Evolutionary conservation across 305 asterid genomes (phyloP).

Genomic region (Striga hermonthica): DNA sequence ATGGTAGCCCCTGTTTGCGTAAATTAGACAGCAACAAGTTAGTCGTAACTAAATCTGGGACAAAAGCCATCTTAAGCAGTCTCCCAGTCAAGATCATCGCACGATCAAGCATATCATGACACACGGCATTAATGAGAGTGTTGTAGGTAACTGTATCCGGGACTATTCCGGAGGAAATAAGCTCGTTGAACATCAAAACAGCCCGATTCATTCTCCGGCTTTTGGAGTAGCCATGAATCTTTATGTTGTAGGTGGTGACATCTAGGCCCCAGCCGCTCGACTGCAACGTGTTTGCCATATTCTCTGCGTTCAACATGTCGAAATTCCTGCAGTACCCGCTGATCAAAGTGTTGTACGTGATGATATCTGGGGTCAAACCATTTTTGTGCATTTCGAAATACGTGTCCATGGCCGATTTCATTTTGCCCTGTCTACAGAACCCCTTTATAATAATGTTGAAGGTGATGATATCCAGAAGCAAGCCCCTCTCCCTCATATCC

Average conservation of each 20-base stretch:
- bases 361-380: conserved; percentile 70
- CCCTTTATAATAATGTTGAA: conserved; percentile 77
- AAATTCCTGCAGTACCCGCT: conserved; percentile 76
- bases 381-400: conserved; percentile 56
- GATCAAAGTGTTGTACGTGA: conserved; percentile 87
- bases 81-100: conserved; percentile 85
- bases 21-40: conserved; percentile 76
- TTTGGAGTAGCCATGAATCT: conserved; percentile 70
- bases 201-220: conserved; percentile 69
- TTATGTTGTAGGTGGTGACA: conserved; percentile 75
- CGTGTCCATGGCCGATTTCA: conserved; percentile 68
- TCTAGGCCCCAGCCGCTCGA: conserved; percentile 77
- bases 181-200: conserved; percentile 64
- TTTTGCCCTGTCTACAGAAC: conserved; percentile 77
- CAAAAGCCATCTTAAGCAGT: conserved; percentile 85
- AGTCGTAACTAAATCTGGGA: conserved; percentile 72
- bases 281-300: conserved; percentile 53
- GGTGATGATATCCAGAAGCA: conserved; percentile 70
- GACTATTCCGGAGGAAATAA: conserved; percentile 69
- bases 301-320: conserved; percentile 70
- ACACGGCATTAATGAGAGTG: conserved; percentile 66
- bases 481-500: conserved; percentile 76
- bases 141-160: conserved; percentile 90
- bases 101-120: conserved; percentile 79
- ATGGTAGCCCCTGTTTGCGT: conserved; percentile 78